Evolutionary conservation across 345 rosid species (phyloP).

Genomic region (thale cress (Arabidopsis thaliana)): TAIR10.1 NC_003070.9:2090001-2090500

Average conservation of each 20-base stretch:
- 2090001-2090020: background rate
- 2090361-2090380: conserved; percentile 72
- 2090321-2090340: conserved; percentile 65
- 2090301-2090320: conserved; percentile 59
- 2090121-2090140: background rate
- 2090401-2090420: conserved; percentile 67
- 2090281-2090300: conserved; percentile 52
- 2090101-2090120: background rate
- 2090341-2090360: conserved; percentile 66
- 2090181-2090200: conserved; percentile 51
- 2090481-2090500: conserved; percentile 66
- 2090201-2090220: conserved; percentile 64
- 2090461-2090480: conserved; percentile 44
- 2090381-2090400: conserved; percentile 57
- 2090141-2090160: conserved; percentile 85
- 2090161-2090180: conserved; percentile 77
- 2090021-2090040: conserved; percentile 25
- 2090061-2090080: background rate
- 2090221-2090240: conserved; percentile 58
- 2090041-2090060: background rate
- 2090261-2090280: conserved; percentile 67
- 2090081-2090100: background rate
- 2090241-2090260: conserved; percentile 69
- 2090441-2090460: conserved; percentile 54
- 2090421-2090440: conserved; percentile 66